Percentiles rank a stretch among this genome's conserved stretches.
Evolutionary conservation across 2,329 filamentous ascomycete genomes (phyloP).

Genomic region (Colletotrichum acutatum): DNA sequence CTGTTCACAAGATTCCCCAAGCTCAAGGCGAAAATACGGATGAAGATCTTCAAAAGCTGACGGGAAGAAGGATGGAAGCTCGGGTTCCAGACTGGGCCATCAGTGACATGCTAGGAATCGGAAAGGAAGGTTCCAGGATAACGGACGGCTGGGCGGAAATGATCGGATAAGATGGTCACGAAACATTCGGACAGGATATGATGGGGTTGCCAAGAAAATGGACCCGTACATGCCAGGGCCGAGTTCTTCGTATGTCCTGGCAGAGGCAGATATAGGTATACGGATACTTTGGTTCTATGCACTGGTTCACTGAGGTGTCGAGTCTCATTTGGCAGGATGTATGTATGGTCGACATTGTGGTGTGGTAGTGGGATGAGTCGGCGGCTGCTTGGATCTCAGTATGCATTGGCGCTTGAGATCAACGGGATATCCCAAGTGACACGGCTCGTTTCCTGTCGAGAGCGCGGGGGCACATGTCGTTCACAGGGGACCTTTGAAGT

Average conservation of each 20-base stretch:
- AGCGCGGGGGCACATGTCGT: not conserved
- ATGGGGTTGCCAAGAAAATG: constrained; percentile 19
- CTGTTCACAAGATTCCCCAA: constrained; percentile 8
- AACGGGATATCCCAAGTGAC: not conserved
- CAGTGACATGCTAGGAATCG: constrained; percentile 19
- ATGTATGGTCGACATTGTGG: not conserved
- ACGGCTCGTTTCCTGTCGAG: constrained; percentile 3
- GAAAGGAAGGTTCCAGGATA: constrained; percentile 1
- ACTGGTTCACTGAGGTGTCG: not conserved
- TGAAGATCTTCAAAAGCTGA: constrained; percentile 14
- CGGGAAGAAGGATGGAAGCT: not conserved
- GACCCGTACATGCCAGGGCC: not conserved
- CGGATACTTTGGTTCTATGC: constrained; percentile 1
- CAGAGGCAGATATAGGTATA: not conserved
- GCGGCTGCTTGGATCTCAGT: not conserved
- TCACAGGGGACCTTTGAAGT: not conserved
- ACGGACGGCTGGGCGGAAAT: not conserved
- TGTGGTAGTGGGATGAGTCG: constrained; percentile 31
- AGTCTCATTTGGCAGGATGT: not conserved
- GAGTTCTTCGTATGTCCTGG: not conserved
- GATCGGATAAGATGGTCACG: constrained; percentile 20
- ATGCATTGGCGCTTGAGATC: not conserved
- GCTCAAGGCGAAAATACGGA: constrained; percentile 11
- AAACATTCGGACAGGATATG: constrained; percentile 11
- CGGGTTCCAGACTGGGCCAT: not conserved